Evolutionary conservation across 2,329 filamentous ascomycete species (phyloP).

Genomic region (Stemphylium vesicarium): DNA sequence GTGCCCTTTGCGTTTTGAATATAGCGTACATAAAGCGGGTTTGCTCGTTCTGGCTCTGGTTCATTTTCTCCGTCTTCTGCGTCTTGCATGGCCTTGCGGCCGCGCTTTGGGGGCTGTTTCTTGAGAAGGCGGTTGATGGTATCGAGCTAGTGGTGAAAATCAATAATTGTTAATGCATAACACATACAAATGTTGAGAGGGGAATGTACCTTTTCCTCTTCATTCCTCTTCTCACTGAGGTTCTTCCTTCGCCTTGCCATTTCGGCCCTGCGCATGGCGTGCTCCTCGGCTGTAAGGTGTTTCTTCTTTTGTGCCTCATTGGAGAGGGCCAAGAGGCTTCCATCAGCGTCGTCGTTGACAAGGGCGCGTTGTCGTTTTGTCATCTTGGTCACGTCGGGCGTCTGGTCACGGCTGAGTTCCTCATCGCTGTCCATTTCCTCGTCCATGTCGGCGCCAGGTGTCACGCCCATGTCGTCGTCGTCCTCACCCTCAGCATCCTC

Average conservation of each 20-base stretch:
- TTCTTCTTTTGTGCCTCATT: conserved; percentile 77
- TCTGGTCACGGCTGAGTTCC: conserved; percentile 62
- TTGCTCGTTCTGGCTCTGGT: conserved; percentile 55
- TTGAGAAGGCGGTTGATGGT: conserved; percentile 90
- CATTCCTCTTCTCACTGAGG: conserved; percentile 76
- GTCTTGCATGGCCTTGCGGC: conserved; percentile 55
- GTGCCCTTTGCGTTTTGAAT: conserved; percentile 68
- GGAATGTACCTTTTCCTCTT: conserved; percentile 71
- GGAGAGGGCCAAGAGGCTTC: conserved; percentile 58
- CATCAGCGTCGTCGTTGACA: conserved; percentile 58
- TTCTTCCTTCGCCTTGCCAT: conserved; percentile 78
- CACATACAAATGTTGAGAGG: neutral
- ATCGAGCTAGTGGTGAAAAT: conserved; percentile 68
- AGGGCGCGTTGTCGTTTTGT: conserved; percentile 71
- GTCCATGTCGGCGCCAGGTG: conserved; percentile 46
- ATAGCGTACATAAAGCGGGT: conserved; percentile 72
- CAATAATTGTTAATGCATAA: conserved; percentile 7
- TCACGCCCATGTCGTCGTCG: conserved; percentile 46
- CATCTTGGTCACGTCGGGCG: conserved; percentile 69
- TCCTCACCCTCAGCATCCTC: conserved; percentile 51
- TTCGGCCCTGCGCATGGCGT: conserved; percentile 74
- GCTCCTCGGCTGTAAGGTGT: conserved; percentile 74
- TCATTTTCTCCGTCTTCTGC: conserved; percentile 60
- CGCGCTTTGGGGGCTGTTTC: conserved; percentile 78
- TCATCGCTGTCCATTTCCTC: conserved; percentile 59